These are phyloP conservation scores for Orychophragmus violaceus DNA, from an alignment of 345 rosid species.

Conservation along the genomic window DNA sequence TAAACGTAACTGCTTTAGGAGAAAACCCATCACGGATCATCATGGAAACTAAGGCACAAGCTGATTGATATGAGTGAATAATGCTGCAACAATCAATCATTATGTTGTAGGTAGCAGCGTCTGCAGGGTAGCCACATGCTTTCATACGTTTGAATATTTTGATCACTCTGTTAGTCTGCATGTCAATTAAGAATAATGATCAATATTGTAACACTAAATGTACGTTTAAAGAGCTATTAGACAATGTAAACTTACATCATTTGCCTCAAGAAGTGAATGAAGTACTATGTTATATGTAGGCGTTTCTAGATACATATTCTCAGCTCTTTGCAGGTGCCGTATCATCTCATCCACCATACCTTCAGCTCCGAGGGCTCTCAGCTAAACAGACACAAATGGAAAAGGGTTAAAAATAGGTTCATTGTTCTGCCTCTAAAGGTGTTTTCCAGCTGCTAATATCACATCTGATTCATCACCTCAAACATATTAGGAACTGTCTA, in stretches of 20 bases:
- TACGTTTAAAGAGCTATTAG: too few species aligned
- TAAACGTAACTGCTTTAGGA: conserved; percentile 40
- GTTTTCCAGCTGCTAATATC: not conserved
- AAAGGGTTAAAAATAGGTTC: not conserved
- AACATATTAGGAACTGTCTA: not conserved
- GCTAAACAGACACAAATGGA: conserved; percentile 39
- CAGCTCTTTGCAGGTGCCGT: conserved; percentile 43
- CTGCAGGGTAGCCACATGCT: too few species aligned
- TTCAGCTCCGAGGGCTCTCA: conserved; percentile 70
- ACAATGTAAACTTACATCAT: too few species aligned
- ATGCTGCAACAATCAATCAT: conserved; percentile 66
- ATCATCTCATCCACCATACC: conserved; percentile 65
- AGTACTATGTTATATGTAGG: too few species aligned
- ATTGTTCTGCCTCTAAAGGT: not conserved
- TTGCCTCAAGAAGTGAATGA: too few species aligned
- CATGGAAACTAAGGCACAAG: conserved; percentile 56
- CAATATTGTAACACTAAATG: too few species aligned
- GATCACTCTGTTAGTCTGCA: conserved; percentile 52
- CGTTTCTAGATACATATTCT: conserved; percentile 42
- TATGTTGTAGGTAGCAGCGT: too few species aligned
- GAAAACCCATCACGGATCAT: conserved; percentile 69
- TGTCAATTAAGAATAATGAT: too few species aligned
- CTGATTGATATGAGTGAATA: conserved; percentile 43
- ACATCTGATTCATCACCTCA: not conserved
- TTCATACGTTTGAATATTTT: conserved; percentile 53